Base-by-base conservation (phyloP, 805 yeast species). In the Candida morakotiae region DNA sequence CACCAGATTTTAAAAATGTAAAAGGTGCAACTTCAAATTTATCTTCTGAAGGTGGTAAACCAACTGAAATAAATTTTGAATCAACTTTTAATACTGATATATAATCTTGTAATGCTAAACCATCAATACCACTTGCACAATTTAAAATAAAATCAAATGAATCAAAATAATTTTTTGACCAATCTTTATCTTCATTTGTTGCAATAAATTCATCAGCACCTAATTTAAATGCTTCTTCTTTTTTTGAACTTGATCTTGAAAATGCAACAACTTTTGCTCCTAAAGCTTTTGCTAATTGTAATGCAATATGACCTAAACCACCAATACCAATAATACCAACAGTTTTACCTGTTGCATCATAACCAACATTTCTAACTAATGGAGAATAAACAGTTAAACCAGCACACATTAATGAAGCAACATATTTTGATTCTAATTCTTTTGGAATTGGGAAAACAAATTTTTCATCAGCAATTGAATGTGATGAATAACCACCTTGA, bases 301-400 rank as follows among this genome's bases (percentile, higher is more conserved):
- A 56, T 10, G 75, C 81, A 65, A 78, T 66, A 61, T 78, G 82
- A 33, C 86, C 86, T 37, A 80, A 67, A 21, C 86, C 86, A 38
- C 87, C 86, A 37, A 80, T 68, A 38, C 85, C 85, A 38, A 75
- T 70, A 37, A 80, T 58, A 28, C 81, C 86, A 36, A 80, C 81
- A 31, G 65, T 62, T 25, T 69, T 64, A 4, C 53, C 55, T 9
- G 30, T 44, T 28, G 45, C 51, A 29, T 51, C 44, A 22, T 46
- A 35, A 20, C 55, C 56, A 14, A 52, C 68, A 35, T 69, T 73
- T 58, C 75, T 58, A 29, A 55, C 56, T 44, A 74, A 52, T 15
- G 81, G 81, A 22, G 74, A 69, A 47, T 62, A 75, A 15, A 70
- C 77, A 5, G 80, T 75, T 39, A 74, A 59, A 26, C 80, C 81